Evolutionary conservation across 805 yeast species (phyloP).

Genomic region (Scheffersomyces ergatensis): DNA sequence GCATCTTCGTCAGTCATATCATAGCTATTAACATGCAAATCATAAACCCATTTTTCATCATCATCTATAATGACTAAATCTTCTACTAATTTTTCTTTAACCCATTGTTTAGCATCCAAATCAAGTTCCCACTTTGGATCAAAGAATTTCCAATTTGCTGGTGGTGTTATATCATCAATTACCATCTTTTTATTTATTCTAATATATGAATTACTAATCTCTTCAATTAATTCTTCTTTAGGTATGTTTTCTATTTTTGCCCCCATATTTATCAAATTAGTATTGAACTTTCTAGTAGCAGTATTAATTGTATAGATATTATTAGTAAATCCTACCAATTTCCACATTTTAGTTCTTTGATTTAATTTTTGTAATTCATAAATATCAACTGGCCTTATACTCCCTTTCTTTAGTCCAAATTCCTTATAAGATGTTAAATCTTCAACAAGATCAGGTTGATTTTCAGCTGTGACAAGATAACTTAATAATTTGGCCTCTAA

Average conservation of each 20-base stretch:
- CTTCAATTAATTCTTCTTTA: constrained; percentile 1
- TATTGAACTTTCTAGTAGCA: constrained; percentile 8
- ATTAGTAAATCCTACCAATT: constrained; percentile 53
- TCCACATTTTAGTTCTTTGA: constrained; percentile 56
- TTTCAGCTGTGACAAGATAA: constrained; percentile 7
- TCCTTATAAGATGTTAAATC: constrained; percentile 28
- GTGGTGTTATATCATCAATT: constrained; percentile 50
- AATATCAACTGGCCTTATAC: constrained; percentile 48
- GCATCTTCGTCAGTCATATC: constrained; percentile 16
- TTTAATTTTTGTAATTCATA: constrained; percentile 64
- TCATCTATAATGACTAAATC: constrained; percentile 62
- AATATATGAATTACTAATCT: not conserved
- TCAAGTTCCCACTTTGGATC: constrained; percentile 63
- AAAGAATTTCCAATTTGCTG: constrained; percentile 56
- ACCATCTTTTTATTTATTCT: constrained; percentile 5
- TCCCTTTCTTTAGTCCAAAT: constrained; percentile 8
- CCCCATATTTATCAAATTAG: not conserved
- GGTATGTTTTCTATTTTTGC: not conserved
- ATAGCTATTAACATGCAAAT: constrained; percentile 21
- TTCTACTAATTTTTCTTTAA: constrained; percentile 42
- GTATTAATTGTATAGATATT: constrained; percentile 51
- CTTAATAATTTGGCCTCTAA: constrained; percentile 39
- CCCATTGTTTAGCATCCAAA: constrained; percentile 65
- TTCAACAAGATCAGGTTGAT: constrained; percentile 9
- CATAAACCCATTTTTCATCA: constrained; percentile 87